Percentiles rank a stretch among this genome's conserved stretches.
phyloP scores from a whole-genome alignment of 352 stramenopile genomes.

The Phytopythium vexans region DNA sequence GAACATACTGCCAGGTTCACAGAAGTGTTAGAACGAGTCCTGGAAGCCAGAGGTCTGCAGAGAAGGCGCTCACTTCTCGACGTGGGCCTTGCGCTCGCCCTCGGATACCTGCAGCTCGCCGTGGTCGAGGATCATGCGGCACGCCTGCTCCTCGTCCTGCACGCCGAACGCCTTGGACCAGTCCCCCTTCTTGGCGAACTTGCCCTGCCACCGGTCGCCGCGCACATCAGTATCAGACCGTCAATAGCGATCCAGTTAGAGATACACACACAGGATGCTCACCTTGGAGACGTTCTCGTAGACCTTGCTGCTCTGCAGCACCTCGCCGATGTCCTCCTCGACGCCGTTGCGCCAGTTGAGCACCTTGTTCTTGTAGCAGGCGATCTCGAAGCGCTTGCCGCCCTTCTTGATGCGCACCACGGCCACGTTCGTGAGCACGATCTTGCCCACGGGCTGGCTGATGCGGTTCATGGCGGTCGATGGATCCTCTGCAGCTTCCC shows the following conservation, averaged over 20 bases:
- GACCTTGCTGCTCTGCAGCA: slow-evolving; percentile 96
- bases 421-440: slow-evolving; percentile 96
- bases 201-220: slow-evolving; percentile 50
- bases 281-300: slow-evolving; percentile 98
- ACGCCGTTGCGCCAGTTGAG: slow-evolving; percentile 98
- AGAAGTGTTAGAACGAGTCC: slow-evolving; percentile 1
- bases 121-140: slow-evolving; percentile 94
- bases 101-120: slow-evolving; percentile 97
- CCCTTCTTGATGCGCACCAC: slow-evolving; percentile 93
- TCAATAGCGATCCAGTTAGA: neutral
- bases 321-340: slow-evolving; percentile 97
- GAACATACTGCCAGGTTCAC: slow-evolving; percentile 67
- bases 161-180: slow-evolving; percentile 93
- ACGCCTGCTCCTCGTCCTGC: slow-evolving; percentile 90
- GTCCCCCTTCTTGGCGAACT: slow-evolving; percentile 95
- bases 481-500: neutral
- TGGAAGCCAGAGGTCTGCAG: neutral
- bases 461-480: slow-evolving; percentile 53
- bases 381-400: slow-evolving; percentile 98
- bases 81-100: slow-evolving; percentile 91
- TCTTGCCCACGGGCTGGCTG: slow-evolving; percentile 78
- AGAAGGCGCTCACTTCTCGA: slow-evolving; percentile 71
- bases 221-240: neutral
- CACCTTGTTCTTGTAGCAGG: slow-evolving; percentile 99
- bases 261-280: neutral